phyloP scores from a whole-genome alignment of 345 rosid genomes.

The Carallia pectinifolia region DNA sequence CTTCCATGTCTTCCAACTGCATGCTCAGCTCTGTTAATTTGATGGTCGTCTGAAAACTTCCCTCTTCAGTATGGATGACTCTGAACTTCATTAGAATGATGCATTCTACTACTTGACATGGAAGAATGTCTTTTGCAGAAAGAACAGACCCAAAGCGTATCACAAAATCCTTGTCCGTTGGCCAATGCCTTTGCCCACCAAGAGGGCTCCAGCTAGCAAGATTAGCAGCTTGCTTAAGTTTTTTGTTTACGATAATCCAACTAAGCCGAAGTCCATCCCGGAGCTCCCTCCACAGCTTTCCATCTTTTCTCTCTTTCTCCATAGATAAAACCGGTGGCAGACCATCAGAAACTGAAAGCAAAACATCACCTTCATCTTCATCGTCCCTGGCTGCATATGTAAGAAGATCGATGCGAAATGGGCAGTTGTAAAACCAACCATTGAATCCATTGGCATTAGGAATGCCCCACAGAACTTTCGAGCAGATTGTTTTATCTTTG shows the following conservation, averaged over 20 bases:
- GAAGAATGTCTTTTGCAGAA: slow-evolving; percentile 66
- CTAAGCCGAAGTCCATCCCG: slow-evolving; percentile 62
- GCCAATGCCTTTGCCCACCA: slow-evolving; percentile 83
- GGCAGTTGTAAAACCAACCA: slow-evolving; percentile 74
- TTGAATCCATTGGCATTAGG: slow-evolving; percentile 63
- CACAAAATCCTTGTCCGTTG: slow-evolving; percentile 75
- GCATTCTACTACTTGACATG: slow-evolving; percentile 71
- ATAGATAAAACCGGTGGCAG: slow-evolving; percentile 57
- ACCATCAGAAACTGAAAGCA: slow-evolving; percentile 62
- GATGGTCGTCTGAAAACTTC: slow-evolving; percentile 45
- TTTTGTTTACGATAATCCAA: slow-evolving; percentile 74
- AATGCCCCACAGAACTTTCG: slow-evolving; percentile 71
- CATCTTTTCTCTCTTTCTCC: slow-evolving; percentile 73
- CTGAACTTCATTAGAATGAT: slow-evolving; percentile 65
- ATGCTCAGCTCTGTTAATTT: slow-evolving; percentile 68
- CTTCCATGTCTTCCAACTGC: slow-evolving; percentile 84
- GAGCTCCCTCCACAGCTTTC: slow-evolving; percentile 71
- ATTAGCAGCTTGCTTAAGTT: slow-evolving; percentile 63
- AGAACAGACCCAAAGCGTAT: slow-evolving; percentile 70
- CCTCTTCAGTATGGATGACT: slow-evolving; percentile 47
- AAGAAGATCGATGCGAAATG: slow-evolving; percentile 65
- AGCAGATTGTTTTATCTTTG: slow-evolving; percentile 57
- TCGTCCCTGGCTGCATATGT: slow-evolving; percentile 42
- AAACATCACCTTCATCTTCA: slow-evolving; percentile 47
- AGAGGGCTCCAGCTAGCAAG: slow-evolving; percentile 79